Evolutionary conservation across 257 asterid species (phyloP), one percentile per base, ranked within the genome.

Genomic region (Solanum sitiens): DNA sequence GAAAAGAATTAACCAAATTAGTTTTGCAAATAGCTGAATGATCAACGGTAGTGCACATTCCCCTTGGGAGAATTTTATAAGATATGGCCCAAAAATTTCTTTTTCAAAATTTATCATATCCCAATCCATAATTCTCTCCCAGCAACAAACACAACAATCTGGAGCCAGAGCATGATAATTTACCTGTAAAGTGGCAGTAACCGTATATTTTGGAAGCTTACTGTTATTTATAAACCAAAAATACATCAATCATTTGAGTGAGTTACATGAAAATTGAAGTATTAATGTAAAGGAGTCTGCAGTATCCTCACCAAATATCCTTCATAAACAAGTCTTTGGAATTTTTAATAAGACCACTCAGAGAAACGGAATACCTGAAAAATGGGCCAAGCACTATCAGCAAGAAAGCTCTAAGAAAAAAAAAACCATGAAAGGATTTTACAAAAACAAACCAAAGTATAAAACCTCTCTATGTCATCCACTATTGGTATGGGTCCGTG

Each of bases 401-500:
- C 16, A 76, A 88, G 70, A 39, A 56, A 63, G 85, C 82, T 37
- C 45, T 45, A 61, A 65, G 30, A 67, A 76, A 35, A 56, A 77
- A 30, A 71, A 73, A 80, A 20, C 16, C 67, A 4, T 59, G n/a
- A 87, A 47, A 27, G 65, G 65, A 42, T 37, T 84, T 53, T 56
- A 45, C 56, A 25, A 73, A 89, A 89, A 8, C n/a, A 59, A 83
- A n/a, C n/a, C 30, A 23, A 86, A 23, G 74, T 5, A 84, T 20
- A 11, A 86, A 16, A 95, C 99, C 93, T 96, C 91, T 95, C 92
- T 6, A 93, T 85, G 87, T 95, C 98, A 63, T 95, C 96, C 25
- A 97, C 96, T 10, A 95, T 42, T 27, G 99, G 99, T 87, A 97
- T 94, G 11, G 99, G 99, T 75, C 99, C 99, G 80, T 97, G 99